Evolutionary conservation across 2,329 filamentous ascomycete genomes (phyloP).

Genomic region (Tothia fuscella): DNA sequence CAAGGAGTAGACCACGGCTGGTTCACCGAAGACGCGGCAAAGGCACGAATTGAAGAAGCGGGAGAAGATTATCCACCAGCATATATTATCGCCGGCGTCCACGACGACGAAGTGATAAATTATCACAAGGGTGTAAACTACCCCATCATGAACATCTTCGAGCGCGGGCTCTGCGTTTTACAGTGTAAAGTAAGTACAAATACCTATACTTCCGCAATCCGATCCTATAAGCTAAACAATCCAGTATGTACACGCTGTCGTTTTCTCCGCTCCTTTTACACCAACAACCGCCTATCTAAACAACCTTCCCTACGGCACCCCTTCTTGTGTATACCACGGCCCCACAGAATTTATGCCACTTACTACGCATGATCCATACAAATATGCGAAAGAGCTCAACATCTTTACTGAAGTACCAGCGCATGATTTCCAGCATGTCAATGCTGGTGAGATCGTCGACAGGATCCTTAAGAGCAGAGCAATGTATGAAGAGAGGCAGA

Average conservation of each 20-base stretch:
- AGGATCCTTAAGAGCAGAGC: slow-evolving; percentile 78
- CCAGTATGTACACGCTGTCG: slow-evolving; percentile 73
- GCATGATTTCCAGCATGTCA: slow-evolving; percentile 77
- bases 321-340: slow-evolving; percentile 86
- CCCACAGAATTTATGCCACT: slow-evolving; percentile 77
- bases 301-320: slow-evolving; percentile 54
- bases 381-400: slow-evolving; percentile 64
- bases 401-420: slow-evolving; percentile 69
- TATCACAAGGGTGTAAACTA: slow-evolving; percentile 96
- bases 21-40: slow-evolving; percentile 54
- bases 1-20: slow-evolving; percentile 58
- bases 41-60: slow-evolving; percentile 48
- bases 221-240: slow-evolving; percentile 12
- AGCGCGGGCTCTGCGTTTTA: slow-evolving; percentile 86
- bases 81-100: slow-evolving; percentile 85
- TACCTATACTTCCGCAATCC: background rate
- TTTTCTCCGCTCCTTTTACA: slow-evolving; percentile 84
- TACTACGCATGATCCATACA: slow-evolving; percentile 44
- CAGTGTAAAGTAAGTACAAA: slow-evolving; percentile 65
- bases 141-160: slow-evolving; percentile 98
- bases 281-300: slow-evolving; percentile 69
- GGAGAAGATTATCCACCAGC: slow-evolving; percentile 68
- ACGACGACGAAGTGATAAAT: slow-evolving; percentile 93
- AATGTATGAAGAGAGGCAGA: slow-evolving; percentile 83
- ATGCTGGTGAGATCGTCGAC: slow-evolving; percentile 82